A percentile compares a stretch with the other conserved stretches of the same genome.
These are phyloP conservation scores for Chrysoporthe deuterocubensis DNA, from an alignment of 2,329 filamentous ascomycete species.

Conservation along the genomic window DNA sequence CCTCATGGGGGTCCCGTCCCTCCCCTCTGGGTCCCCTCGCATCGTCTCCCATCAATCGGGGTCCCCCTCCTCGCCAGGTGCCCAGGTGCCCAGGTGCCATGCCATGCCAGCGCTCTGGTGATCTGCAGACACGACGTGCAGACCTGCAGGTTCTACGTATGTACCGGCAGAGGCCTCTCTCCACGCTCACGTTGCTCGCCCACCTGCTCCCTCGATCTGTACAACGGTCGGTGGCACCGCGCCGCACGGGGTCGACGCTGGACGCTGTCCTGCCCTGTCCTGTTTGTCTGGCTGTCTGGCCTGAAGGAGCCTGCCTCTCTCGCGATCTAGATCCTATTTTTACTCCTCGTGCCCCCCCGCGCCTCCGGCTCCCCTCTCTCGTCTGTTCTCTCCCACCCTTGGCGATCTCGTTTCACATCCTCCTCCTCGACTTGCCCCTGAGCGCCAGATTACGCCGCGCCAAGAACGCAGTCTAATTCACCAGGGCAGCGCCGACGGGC, in stretches of 20 bases:
- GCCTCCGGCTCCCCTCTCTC: neutral
- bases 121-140: no score
- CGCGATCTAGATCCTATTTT: neutral
- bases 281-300: neutral
- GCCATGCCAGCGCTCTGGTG: no score
- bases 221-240: neutral
- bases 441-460: slow-evolving; percentile 13
- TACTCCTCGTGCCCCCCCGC: neutral
- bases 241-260: neutral
- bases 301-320: neutral
- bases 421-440: slow-evolving; percentile 2
- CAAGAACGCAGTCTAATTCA: neutral
- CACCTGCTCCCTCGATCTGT: neutral
- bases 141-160: no score
- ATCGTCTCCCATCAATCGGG: neutral
- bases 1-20: neutral
- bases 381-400: slow-evolving; percentile 5
- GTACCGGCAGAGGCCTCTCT: no score
- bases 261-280: neutral
- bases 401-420: slow-evolving; percentile 10
- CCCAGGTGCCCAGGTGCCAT: no score
- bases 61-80: neutral
- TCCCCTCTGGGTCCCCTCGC: neutral
- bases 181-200: neutral
- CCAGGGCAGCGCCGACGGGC: neutral